Evolutionary conservation across 108 stramenopile genomes (phyloP).

Genomic region (Conticribra guillardii): DNA sequence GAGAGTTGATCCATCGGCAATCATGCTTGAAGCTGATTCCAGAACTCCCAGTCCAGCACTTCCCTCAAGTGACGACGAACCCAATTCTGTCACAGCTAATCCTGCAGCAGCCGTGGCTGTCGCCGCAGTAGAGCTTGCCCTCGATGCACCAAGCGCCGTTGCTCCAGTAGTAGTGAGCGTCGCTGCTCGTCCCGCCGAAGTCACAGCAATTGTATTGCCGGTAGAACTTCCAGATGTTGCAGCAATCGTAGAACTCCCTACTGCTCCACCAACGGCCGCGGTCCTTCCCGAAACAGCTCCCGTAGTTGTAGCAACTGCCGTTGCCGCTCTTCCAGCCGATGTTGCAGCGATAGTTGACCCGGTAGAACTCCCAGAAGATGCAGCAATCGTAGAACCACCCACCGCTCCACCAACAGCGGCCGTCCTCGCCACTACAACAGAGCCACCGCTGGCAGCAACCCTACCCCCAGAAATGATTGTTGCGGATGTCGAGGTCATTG

Average conservation of each 20-base stretch:
- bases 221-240: not conserved
- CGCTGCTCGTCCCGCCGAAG: not conserved
- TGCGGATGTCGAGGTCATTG: not conserved
- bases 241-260: not conserved
- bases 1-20: slow-evolving; percentile 15
- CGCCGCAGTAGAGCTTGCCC: not conserved
- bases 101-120: not conserved
- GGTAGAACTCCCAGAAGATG: not conserved
- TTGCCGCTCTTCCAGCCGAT: not conserved
- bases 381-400: slow-evolving; percentile 8
- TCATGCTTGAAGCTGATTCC: slow-evolving; percentile 10
- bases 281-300: not conserved
- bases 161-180: not conserved
- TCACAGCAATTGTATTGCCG: not conserved
- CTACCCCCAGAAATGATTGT: slow-evolving; percentile 8
- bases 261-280: not conserved
- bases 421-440: slow-evolving; percentile 1
- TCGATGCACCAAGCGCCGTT: not conserved
- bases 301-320: not conserved
- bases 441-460: slow-evolving; percentile 15
- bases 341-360: slow-evolving; percentile 3
- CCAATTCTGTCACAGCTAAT: not conserved
- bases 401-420: slow-evolving; percentile 19
- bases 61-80: not conserved
- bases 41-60: slow-evolving; percentile 6